Evolutionary conservation across 176 grass and related monocot genomes (phyloP).

Genomic region (maize (Zea mays)): Zm-B73-REFERENCE-NAM-5.0 NC_050103.1:77864001-77864500

Average conservation of each 20-base stretch:
- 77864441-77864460: not conserved
- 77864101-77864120: constrained; percentile 51
- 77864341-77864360: not conserved
- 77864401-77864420: no score
- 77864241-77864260: not conserved
- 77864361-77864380: not conserved
- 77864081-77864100: constrained; percentile 53
- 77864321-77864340: not conserved
- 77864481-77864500: not conserved
- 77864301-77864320: not conserved
- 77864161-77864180: constrained; percentile 73
- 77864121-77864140: constrained; percentile 87
- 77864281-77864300: not conserved
- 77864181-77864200: constrained; percentile 82
- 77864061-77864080: constrained; percentile 18
- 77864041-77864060: constrained; percentile 31
- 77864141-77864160: constrained; percentile 44
- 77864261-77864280: no score
- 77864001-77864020: constrained; percentile 45
- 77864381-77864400: constrained; percentile 41
- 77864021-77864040: constrained; percentile 42
- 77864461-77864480: not conserved
- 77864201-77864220: constrained; percentile 8
- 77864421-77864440: constrained; percentile 37
- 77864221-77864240: not conserved